phyloP scores from a whole-genome alignment of 441 rosid genomes.

The Syzygium syzygioides region DNA sequence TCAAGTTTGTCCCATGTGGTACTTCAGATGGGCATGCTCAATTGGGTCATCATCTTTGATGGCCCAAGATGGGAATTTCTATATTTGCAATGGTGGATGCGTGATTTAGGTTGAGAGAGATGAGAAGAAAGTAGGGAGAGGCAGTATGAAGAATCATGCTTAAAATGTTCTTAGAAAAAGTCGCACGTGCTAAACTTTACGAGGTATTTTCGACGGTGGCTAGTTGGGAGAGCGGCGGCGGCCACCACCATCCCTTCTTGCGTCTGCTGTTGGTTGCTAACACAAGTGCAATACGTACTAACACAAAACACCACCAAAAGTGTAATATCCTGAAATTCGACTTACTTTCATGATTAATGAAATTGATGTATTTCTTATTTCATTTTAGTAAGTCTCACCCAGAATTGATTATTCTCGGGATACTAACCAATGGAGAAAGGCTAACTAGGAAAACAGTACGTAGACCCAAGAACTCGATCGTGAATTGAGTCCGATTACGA shows the following conservation, averaged over 20 bases:
- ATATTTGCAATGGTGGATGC: not conserved
- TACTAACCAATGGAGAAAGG: too few species aligned
- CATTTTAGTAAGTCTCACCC: too few species aligned
- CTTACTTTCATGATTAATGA: too few species aligned
- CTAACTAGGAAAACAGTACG: too few species aligned
- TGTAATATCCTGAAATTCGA: too few species aligned
- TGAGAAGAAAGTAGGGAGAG: not conserved
- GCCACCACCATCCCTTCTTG: not conserved
- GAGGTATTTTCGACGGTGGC: not conserved
- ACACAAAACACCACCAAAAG: not conserved
- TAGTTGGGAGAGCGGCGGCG: not conserved
- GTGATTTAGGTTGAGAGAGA: not conserved
- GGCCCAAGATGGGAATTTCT: not conserved
- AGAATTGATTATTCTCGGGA: too few species aligned
- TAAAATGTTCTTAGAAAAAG: not conserved
- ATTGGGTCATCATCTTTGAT: not conserved
- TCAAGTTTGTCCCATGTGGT: not conserved
- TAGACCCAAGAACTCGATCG: too few species aligned
- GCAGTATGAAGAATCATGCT: not conserved
- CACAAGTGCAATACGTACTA: not conserved
- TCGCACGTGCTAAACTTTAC: not conserved
- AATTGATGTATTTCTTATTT: too few species aligned
- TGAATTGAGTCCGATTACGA: too few species aligned
- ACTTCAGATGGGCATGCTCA: not conserved
- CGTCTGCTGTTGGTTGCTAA: fast-evolving